Evolutionary conservation across 352 stramenopile species (phyloP), one percentile per base, ranked within the genome.

Genomic region (Aphanomyces euteiches): DNA sequence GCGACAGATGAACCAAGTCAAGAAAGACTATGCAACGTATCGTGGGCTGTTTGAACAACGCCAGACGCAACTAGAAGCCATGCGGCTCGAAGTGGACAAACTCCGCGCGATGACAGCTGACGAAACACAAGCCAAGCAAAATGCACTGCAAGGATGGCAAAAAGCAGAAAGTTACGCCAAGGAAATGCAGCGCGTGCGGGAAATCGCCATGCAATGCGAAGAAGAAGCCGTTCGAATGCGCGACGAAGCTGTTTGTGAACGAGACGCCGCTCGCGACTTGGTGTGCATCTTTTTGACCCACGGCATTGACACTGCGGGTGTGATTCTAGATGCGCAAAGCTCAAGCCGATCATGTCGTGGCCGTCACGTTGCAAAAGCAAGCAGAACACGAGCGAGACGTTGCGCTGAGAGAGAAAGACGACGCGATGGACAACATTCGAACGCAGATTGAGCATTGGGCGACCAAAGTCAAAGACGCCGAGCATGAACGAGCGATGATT

Each of bases 401-500:
- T 34, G 81, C 77, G 3, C 38, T 81, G n/a, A 66, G 77, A 17
- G 71, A 68, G 5, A 58, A 83, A 40, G 60, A 83, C 17, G 56
- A 78, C 6, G 72, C 73, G 2, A 77, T 86, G 65, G 60, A 63
- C 0, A 74, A 77, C 8, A 77, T 88, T 53, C 72, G 70, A 2
- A 63, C 72, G 36, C 78, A 85, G 36, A 82, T 81, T 59, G 78
- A 81, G 56, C 72, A 73, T 28, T 88, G 81, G 76, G 39, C 74
- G 8, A 78, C 75, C 36, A 73, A 74, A n/a, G 75, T 84, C 5
- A 74, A 72, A 5, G 82, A 81, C 38, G 75, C 73, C 1, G 79
- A 85, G 57, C 65, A 78, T 19, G 79, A 88, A 13, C 81, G 81
- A 13, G 76, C 78, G 21, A 88, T 85, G 43, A 86, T 88, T 41